phyloP scores from a whole-genome alignment of 129 eudicot species.

The Saussurea involucrata region DNA sequence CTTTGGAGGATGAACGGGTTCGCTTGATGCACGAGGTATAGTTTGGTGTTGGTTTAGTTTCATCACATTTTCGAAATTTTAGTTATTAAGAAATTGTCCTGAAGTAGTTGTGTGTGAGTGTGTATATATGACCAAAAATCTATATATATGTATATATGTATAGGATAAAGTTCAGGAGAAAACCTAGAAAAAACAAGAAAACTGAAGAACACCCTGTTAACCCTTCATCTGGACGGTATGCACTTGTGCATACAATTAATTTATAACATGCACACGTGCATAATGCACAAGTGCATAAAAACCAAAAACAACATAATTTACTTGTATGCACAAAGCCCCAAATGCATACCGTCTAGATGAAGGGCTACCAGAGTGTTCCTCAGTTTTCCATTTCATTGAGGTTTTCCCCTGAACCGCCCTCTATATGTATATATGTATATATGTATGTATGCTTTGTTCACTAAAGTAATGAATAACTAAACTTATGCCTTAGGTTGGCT shows the following conservation, averaged over 20 bases:
- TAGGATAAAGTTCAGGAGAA: neutral
- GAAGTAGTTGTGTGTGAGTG: neutral
- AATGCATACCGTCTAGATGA: no score
- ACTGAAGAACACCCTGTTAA: no score
- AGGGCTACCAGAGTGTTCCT: no score
- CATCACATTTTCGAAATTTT: neutral
- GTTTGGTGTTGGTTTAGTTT: neutral
- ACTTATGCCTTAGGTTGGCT: constrained; percentile 58
- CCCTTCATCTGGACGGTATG: no score
- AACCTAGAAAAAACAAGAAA: neutral
- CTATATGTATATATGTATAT: neutral
- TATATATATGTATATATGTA: neutral
- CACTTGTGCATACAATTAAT: no score
- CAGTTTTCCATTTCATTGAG: no score
- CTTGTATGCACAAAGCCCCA: no score
- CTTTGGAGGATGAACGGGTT: constrained; percentile 90
- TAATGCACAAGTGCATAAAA: no score
- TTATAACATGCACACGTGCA: no score
- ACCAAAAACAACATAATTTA: no score
- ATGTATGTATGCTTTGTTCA: neutral
- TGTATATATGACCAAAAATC: no score
- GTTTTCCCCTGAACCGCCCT: neutral
- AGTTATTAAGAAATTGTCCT: neutral
- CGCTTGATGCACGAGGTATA: constrained; percentile 84
- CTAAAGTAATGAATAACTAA: constrained; percentile 1